A percentile compares a stretch with the other conserved stretches of the same genome.
These are phyloP conservation scores for Hypomontagnella submonticulosa DNA, from an alignment of 495 filamentous ascomycete genomes.

Conservation along the genomic window DNA sequence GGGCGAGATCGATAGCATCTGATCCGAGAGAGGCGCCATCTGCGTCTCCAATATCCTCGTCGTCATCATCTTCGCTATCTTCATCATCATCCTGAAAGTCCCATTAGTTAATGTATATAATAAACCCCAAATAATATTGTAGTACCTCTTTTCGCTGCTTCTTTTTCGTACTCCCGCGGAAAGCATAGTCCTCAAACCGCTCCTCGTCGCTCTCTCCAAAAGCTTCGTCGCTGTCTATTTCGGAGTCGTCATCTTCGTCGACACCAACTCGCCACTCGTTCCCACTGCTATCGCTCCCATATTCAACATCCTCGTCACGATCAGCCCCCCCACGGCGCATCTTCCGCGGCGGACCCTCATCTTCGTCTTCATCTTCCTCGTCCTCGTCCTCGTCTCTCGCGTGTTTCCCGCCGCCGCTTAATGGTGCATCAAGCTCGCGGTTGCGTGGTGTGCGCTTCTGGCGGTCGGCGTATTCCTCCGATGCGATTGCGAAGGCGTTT, in stretches of 20 bases:
- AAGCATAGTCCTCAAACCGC: slow-evolving; percentile 78
- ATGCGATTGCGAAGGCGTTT: slow-evolving; percentile 87
- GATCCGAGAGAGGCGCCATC: slow-evolving; percentile 72
- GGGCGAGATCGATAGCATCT: slow-evolving; percentile 85
- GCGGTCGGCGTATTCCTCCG: slow-evolving; percentile 61
- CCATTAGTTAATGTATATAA: slow-evolving; percentile 45
- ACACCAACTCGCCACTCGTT: slow-evolving; percentile 87
- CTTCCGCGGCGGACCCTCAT: slow-evolving; percentile 56
- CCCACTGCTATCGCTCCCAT: slow-evolving; percentile 86
- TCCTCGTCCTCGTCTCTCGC: slow-evolving; percentile 62
- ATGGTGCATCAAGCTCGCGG: slow-evolving; percentile 56
- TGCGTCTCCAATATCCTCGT: slow-evolving; percentile 69
- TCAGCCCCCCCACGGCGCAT: slow-evolving; percentile 56
- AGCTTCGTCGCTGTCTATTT: slow-evolving; percentile 92
- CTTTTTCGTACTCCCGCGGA: slow-evolving; percentile 72
- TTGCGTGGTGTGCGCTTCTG: slow-evolving; percentile 54
- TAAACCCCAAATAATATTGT: slow-evolving; percentile 43
- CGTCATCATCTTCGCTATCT: slow-evolving; percentile 52
- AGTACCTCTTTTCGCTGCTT: slow-evolving; percentile 59
- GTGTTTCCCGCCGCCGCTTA: slow-evolving; percentile 50
- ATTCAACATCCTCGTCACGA: slow-evolving; percentile 60
- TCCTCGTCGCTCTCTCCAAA: slow-evolving; percentile 92
- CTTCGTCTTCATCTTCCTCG: slow-evolving; percentile 65
- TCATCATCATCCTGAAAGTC: slow-evolving; percentile 35
- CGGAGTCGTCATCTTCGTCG: slow-evolving; percentile 79